Conservation (phyloP, 495 filamentous ascomycete genomes). For the Penicillium taxi region DNA sequence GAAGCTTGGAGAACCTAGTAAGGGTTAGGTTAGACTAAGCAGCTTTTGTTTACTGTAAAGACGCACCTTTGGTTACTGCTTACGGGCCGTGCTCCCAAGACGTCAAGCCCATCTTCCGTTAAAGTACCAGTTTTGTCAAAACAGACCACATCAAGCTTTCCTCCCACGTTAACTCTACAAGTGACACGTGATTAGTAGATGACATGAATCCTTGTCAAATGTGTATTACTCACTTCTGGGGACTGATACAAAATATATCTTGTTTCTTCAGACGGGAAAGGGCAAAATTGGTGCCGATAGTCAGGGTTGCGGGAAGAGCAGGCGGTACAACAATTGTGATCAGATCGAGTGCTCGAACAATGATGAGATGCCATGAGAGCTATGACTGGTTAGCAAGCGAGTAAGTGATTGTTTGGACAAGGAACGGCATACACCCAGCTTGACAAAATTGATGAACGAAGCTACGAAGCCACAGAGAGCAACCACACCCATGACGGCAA, state of each 20-base stretch:
- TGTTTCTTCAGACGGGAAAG: constrained; percentile 76
- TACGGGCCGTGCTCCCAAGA: constrained; percentile 78
- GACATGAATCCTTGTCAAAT: background rate
- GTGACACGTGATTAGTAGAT: constrained; percentile 1
- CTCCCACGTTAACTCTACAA: constrained; percentile 78
- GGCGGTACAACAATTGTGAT: constrained; percentile 98
- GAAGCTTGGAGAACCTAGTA: constrained; percentile 52
- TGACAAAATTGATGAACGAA: constrained; percentile 88
- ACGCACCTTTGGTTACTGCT: constrained; percentile 46
- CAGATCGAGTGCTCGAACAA: constrained; percentile 85
- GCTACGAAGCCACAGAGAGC: constrained; percentile 80
- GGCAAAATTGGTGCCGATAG: constrained; percentile 94
- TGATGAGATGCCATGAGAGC: constrained; percentile 79
- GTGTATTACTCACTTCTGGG: constrained; percentile 54
- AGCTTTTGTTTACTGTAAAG: background rate
- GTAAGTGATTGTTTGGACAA: background rate
- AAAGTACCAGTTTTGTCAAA: constrained; percentile 99
- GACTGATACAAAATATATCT: constrained; percentile 94
- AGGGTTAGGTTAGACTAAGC: constrained; percentile 8
- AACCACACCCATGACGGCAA: constrained; percentile 92
- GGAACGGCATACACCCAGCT: constrained; percentile 50
- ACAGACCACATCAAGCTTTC: constrained; percentile 91
- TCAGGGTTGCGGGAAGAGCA: constrained; percentile 91
- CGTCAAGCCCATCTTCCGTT: constrained; percentile 94
- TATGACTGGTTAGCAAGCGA: constrained; percentile 24